Base-by-base conservation (phyloP, 129 eudicot genomes). In the Flaveria brownii region DNA sequence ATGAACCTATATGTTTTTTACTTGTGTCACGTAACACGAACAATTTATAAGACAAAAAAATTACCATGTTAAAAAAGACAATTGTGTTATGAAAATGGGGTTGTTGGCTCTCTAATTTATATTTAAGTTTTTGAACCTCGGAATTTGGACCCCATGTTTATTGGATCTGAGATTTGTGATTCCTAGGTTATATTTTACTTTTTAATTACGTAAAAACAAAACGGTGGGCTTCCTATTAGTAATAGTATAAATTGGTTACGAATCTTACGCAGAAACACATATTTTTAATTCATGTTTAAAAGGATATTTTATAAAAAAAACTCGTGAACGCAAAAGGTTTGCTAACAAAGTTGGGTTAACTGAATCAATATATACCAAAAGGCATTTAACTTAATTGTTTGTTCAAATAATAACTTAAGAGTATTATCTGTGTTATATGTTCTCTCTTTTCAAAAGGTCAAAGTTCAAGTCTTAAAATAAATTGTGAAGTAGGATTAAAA, bases 81-180 rank as follows among this genome's bases (percentile, higher is more conserved):
- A 36, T 41, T 15, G 20, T 56, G 42, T 73, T 56, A 12, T 36
- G 25, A 61, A 46, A 60, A 16, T 1, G 2, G 70, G 81, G 49
- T 77, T 77, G 81, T 75, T 77, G 81, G 70, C 66, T 56, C 57
- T 36, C 30, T 69, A 20, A 13, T 56, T 42, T 69, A 49, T 25
- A 47, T 49, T 36, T 5, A 14, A 50, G 63, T 72, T 56, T 51
- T 66, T 18, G 56, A 22, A 69, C 69, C 81, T 77, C 0, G 81
- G 75, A 77, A 56, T 54, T 56, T 77, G 81, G 81, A 68, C 70
- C 82, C 82, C 82, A 70, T 78, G 75, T 78, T 78, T 78, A 57
- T 69, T 78, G 82, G 82, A 78, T 78, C 82, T 70, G 50, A 78
- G 82, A 78, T 59, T 57, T 78, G 62, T 70, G 82, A 78, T 71